phyloP scores from a whole-genome alignment of 2,329 filamentous ascomycete species.

The Mycosphaerelloides madeirae region DNA sequence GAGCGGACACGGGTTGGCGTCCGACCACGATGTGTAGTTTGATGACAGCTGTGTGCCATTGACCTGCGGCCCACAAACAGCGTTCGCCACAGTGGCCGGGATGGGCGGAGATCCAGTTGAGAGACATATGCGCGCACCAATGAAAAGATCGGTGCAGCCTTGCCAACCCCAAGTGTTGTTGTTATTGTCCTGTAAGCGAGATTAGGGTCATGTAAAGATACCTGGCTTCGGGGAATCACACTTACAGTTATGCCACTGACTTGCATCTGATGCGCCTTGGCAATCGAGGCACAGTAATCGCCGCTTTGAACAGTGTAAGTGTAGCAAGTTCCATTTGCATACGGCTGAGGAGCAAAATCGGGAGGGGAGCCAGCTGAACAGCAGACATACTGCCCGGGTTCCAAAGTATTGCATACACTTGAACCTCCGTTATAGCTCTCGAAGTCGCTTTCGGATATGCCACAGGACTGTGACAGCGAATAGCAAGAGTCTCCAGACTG shows the following conservation, averaged over 20 bases:
- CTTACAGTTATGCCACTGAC: conserved; percentile 27
- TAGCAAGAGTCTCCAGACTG: conserved; percentile 14
- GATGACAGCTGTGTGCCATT: conserved; percentile 36
- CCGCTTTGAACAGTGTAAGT: conserved; percentile 31
- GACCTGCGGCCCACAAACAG: conserved; percentile 45
- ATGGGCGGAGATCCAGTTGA: conserved; percentile 40
- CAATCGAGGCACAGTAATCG: conserved; percentile 38
- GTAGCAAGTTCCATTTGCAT: conserved; percentile 36
- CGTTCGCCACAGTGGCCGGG: conserved; percentile 36
- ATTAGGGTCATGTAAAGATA: too few relatives aligned
- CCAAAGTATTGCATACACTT: background rate
- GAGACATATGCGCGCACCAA: conserved; percentile 37
- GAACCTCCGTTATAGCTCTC: conserved; percentile 8
- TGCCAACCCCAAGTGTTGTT: conserved; percentile 44
- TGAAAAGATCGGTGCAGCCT: conserved; percentile 35
- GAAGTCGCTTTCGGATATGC: conserved; percentile 6
- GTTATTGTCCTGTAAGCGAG: conserved; percentile 42
- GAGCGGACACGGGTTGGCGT: conserved; percentile 33
- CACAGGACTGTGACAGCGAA: conserved; percentile 7
- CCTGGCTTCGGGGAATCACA: too few relatives aligned
- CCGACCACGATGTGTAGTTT: conserved; percentile 21
- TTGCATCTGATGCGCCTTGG: conserved; percentile 33
- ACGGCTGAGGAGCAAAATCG: conserved; percentile 32
- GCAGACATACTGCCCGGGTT: conserved; percentile 11
- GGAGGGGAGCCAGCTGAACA: conserved; percentile 11